A percentile compares a stretch with the other conserved stretches of the same genome.
Conservation (phyloP, 345 rosid genomes). For the Linum usitatissimum region DNA sequence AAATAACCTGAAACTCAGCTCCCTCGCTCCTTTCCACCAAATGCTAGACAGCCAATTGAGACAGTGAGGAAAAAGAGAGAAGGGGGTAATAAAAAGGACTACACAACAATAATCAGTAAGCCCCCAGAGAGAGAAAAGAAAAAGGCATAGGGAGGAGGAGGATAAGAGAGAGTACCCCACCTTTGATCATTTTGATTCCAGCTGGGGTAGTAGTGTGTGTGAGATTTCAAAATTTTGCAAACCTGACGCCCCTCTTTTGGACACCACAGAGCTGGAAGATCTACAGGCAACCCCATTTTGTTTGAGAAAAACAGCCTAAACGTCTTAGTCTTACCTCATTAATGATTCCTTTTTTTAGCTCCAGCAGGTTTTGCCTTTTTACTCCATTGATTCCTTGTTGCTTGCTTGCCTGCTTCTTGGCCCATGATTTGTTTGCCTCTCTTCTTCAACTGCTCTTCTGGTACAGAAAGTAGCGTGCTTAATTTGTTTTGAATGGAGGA, state of each 20-base stretch:
- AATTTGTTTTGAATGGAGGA: not conserved
- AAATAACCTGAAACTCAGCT: not conserved
- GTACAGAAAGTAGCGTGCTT: not conserved
- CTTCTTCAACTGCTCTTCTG: not conserved
- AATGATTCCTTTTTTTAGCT: slow-evolving; percentile 32
- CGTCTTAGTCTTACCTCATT: slow-evolving; percentile 31
- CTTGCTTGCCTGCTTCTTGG: not conserved
- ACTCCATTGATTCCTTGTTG: not conserved
- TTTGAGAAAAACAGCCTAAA: no score
- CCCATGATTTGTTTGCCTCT: not conserved
- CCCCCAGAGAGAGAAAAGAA: not conserved
- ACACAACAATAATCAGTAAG: slow-evolving; percentile 12
- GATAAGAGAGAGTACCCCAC: slow-evolving; percentile 7
- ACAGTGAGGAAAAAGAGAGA: not conserved
- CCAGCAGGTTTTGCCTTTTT: slow-evolving; percentile 32
- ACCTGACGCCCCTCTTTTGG: slow-evolving; percentile 28
- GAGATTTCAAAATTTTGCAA: slow-evolving; percentile 21
- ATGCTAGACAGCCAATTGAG: slow-evolving; percentile 23
- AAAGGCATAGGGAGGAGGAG: not conserved
- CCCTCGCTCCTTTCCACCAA: slow-evolving; percentile 4
- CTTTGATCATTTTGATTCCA: slow-evolving; percentile 43
- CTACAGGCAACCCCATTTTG: not conserved
- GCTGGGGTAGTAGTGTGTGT: slow-evolving; percentile 22
- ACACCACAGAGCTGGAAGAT: slow-evolving; percentile 20
- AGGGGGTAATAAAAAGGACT: slow-evolving; percentile 14